These are phyloP conservation scores for Nemophila menziesii DNA, from an alignment of 257 asterid genomes.

Conservation along the genomic window DNA sequence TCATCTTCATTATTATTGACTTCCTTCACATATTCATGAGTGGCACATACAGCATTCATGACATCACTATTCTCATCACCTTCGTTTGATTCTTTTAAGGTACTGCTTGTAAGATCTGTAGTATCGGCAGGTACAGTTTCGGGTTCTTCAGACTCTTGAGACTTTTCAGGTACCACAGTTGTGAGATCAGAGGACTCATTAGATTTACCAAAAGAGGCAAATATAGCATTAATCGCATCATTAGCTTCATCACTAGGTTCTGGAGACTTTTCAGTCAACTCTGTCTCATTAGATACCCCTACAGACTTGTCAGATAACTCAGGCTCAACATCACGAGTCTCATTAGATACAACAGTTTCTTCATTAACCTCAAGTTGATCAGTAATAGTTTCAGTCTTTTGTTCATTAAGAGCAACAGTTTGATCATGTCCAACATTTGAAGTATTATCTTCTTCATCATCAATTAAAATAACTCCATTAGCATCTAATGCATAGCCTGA, in stretches of 20 bases:
- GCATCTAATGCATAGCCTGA: constrained; percentile 14
- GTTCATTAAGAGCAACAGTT: constrained; percentile 15
- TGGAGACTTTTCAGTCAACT: no score
- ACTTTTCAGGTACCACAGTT: constrained; percentile 4
- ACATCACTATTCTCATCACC: constrained; percentile 7
- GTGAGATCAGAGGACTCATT: no score
- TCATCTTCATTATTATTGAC: constrained; percentile 10
- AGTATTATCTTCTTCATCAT: constrained; percentile 19
- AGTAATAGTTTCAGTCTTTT: constrained; percentile 7
- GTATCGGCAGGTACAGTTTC: constrained; percentile 12
- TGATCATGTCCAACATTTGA: constrained; percentile 16
- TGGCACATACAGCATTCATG: constrained; percentile 6
- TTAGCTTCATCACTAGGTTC: no score
- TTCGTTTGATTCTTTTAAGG: constrained; percentile 10
- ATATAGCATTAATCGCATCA: no score
- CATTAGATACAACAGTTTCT: constrained; percentile 12
- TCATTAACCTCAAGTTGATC: constrained; percentile 14
- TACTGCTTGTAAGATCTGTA: constrained; percentile 11
- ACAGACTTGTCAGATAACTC: no score
- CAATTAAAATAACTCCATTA: constrained; percentile 3
- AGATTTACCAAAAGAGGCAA: no score
- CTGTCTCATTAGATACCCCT: no score
- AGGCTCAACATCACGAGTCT: no score
- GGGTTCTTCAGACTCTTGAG: constrained; percentile 13
- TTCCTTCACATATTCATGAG: constrained; percentile 10